phyloP scores from a whole-genome alignment of 2,329 filamentous ascomycete genomes.

The Penicillium hordei region DNA sequence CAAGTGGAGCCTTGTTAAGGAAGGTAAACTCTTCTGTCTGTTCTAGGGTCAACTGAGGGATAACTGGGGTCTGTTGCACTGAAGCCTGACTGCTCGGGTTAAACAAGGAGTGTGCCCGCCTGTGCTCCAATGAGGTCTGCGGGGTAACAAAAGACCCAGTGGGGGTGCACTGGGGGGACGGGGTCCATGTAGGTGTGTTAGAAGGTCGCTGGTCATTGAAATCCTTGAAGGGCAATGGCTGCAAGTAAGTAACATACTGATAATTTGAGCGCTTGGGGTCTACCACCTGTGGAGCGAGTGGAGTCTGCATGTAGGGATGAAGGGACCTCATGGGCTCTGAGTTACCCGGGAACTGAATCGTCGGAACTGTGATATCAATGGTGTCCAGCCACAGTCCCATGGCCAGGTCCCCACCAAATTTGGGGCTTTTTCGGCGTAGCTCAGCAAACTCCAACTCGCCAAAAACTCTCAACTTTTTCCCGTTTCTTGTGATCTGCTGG shows the following conservation, averaged over 20 bases:
- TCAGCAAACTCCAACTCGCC: conserved; percentile 2
- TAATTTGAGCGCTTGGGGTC: conserved; percentile 3
- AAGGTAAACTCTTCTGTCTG: neutral
- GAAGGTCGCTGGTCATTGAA: neutral
- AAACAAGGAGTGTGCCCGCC: neutral
- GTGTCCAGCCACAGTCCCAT: conserved; percentile 1
- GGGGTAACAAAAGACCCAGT: neutral
- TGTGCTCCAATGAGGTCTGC: neutral
- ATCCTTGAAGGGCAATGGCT: conserved; percentile 4
- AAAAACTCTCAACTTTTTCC: neutral
- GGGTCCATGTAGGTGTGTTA: neutral
- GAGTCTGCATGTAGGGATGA: neutral
- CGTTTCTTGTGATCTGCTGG: no score
- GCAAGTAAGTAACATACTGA: conserved; percentile 9
- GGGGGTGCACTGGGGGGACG: neutral
- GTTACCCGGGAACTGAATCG: neutral
- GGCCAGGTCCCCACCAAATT: neutral
- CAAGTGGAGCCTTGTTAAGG: neutral
- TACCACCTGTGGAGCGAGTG: neutral
- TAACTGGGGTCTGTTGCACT: neutral
- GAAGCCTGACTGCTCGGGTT: neutral
- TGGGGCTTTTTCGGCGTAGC: neutral
- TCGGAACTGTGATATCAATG: neutral
- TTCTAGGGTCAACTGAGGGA: neutral
- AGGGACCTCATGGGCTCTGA: neutral